Base-by-base conservation (phyloP, 1,139 yeast species). In the Tardiomyces digboiensis region DNA sequence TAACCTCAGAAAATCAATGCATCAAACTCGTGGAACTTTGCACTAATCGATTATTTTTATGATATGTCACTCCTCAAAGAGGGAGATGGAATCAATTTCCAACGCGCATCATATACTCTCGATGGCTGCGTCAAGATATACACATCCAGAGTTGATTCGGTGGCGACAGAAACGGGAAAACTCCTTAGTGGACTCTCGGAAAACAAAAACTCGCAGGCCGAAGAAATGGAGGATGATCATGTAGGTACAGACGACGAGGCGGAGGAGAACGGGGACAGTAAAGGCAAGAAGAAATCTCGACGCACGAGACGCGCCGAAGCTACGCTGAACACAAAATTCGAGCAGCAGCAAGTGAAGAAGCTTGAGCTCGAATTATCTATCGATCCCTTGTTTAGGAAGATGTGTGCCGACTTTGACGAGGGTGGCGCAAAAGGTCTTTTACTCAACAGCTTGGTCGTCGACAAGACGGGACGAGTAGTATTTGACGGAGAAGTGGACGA, bases 341-440 rank as follows among this genome's bases (percentile, higher is more conserved):
- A 76, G 4, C 65, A 75, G 19, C 70, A 88, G n/a, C 70, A 68
- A 52, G 70, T 83, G 48, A 83, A 82, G 58, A 79, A 82, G 51
- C 66, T 84, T 39, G 95, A 87, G 43, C 80, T 82, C 51, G 95
- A 85, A 54, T 66, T 85, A 22, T 75, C 82, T 7, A 82, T 87
- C 42, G 97, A 89, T 62, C 97, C 97, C 0, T 69, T 89, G 42
- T 87, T 89, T 64, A 82, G 86, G 50, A 87, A 87, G 56, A 89
- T 94, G 42, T 71, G 89, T 42, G 86, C 95, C 0, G 96, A 88
- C 49, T 89, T 88, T 57, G 97, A 89, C 61, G 96, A 89, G 65
- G 96, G 97, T 33, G 97, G 97, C 5, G 89, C 97, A 8, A 86
- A 82, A 56, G 84, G 95, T 44, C 67, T 89, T 46, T 66, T 89